Percentiles rank a stretch among this genome's conserved stretches.
These are phyloP conservation scores for Thermochaetoides thermophila DNA, from an alignment of 495 filamentous ascomycete genomes.

Conservation along the genomic window DNA sequence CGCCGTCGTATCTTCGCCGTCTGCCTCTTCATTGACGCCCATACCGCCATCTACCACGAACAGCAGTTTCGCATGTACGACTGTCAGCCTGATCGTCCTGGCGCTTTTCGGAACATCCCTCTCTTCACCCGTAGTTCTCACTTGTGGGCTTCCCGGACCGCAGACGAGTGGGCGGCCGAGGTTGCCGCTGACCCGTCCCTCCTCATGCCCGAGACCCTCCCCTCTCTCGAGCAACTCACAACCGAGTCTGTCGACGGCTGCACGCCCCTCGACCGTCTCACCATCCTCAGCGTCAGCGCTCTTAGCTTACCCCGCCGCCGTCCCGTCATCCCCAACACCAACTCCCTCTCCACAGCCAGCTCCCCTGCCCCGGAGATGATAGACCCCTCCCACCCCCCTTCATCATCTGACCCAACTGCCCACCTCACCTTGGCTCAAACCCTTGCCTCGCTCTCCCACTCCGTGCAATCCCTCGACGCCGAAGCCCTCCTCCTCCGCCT, in stretches of 20 bases:
- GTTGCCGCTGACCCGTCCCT: constrained; percentile 14
- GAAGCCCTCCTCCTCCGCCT: constrained; percentile 22
- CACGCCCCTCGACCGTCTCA: constrained; percentile 19
- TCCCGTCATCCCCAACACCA: background rate
- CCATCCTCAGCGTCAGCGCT: constrained; percentile 22
- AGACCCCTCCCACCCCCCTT: constrained; percentile 3
- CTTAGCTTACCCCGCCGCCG: constrained; percentile 25
- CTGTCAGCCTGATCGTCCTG: constrained; percentile 13
- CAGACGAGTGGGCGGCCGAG: constrained; percentile 20
- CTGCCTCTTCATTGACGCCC: constrained; percentile 37
- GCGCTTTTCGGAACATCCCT: constrained; percentile 20
- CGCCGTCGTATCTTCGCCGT: constrained; percentile 33
- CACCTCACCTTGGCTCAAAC: background rate
- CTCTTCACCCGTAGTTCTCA: constrained; percentile 20
- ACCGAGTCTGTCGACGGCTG: constrained; percentile 15
- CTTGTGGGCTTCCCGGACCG: constrained; percentile 26
- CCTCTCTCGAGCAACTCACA: constrained; percentile 17
- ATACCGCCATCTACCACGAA: constrained; percentile 35
- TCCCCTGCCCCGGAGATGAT: constrained; percentile 17
- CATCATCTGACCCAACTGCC: constrained; percentile 1
- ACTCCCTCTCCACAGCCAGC: constrained; percentile 12
- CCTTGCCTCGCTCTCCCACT: background rate
- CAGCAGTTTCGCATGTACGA: constrained; percentile 21
- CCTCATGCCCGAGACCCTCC: constrained; percentile 11
- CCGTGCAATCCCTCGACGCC: constrained; percentile 9